phyloP scores from a whole-genome alignment of 108 stramenopile species.

The Poteriospumella lacustris region DNA sequence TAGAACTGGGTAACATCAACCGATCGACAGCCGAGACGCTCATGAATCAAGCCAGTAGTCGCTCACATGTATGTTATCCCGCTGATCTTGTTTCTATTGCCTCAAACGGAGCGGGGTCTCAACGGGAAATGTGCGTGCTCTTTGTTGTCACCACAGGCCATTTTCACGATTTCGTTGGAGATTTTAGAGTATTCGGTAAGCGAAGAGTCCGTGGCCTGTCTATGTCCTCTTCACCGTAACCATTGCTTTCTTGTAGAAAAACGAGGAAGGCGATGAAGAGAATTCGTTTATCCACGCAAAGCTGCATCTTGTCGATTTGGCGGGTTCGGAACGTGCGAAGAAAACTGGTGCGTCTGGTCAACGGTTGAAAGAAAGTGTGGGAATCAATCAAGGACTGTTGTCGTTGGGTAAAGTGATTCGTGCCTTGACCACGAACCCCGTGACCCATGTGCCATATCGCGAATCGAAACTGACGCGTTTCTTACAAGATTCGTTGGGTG shows the following conservation, averaged over 20 bases:
- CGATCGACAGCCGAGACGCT: constrained; percentile 48
- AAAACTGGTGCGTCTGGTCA: constrained; percentile 5
- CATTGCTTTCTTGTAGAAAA: background rate
- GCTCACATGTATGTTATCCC: constrained; percentile 36
- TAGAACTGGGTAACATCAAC: constrained; percentile 41
- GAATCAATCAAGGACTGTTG: constrained; percentile 28
- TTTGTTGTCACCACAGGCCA: too few relatives aligned
- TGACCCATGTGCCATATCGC: constrained; percentile 39
- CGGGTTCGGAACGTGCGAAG: constrained; percentile 25
- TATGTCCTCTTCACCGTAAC: background rate
- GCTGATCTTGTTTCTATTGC: too few relatives aligned
- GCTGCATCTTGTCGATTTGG: constrained; percentile 25
- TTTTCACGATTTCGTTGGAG: constrained; percentile 20
- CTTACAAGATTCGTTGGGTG: constrained; percentile 35
- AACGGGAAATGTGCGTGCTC: too few relatives aligned
- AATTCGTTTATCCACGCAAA: constrained; percentile 13
- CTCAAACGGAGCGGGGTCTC: too few relatives aligned
- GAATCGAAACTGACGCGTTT: constrained; percentile 42
- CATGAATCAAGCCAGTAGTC: constrained; percentile 46
- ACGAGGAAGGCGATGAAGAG: constrained; percentile 3
- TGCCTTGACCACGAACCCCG: background rate
- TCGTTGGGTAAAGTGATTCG: constrained; percentile 27
- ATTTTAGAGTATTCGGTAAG: constrained; percentile 16
- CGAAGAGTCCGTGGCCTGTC: background rate
- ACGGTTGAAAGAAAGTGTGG: constrained; percentile 28